A percentile compares a stretch with the other conserved stretches of the same genome.
Conservation (phyloP, 2,329 filamentous ascomycete genomes). For the Hymenoscyphus repandus region DNA sequence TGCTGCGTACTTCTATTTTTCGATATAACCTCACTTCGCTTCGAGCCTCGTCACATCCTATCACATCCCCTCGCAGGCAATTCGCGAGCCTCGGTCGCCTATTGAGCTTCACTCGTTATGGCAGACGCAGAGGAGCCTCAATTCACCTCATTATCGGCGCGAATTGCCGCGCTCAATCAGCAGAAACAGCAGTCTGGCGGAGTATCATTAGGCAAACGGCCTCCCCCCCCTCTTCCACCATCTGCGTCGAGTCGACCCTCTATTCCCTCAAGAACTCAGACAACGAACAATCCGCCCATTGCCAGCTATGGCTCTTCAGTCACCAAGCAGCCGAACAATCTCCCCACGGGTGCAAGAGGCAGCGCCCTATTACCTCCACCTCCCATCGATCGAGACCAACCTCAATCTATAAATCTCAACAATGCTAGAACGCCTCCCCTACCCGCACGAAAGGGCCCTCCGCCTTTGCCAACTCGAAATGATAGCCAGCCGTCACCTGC, state of each 20-base stretch:
- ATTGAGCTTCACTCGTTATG: slow-evolving; percentile 37
- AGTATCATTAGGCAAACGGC: slow-evolving; percentile 43
- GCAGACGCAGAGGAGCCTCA: slow-evolving; percentile 57
- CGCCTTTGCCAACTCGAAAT: slow-evolving; percentile 19
- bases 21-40: no score
- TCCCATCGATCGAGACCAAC: slow-evolving; percentile 26
- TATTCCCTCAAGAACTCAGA: slow-evolving; percentile 34
- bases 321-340: slow-evolving; percentile 22
- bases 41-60: no score
- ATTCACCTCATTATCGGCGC: slow-evolving; percentile 55
- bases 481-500: slow-evolving; percentile 18
- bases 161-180: slow-evolving; percentile 57
- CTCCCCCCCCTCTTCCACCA: slow-evolving; percentile 45
- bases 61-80: neutral
- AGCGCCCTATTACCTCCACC: slow-evolving; percentile 26
- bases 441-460: slow-evolving; percentile 21
- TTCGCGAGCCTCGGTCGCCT: neutral
- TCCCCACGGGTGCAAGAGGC: slow-evolving; percentile 20
- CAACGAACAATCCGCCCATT: slow-evolving; percentile 34
- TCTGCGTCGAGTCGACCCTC: slow-evolving; percentile 33
- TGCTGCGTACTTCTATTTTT: no score
- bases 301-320: slow-evolving; percentile 24
- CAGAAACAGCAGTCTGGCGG: slow-evolving; percentile 17
- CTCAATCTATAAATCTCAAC: slow-evolving; percentile 1
- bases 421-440: slow-evolving; percentile 21